phyloP scores from a whole-genome alignment of 495 filamentous ascomycete genomes.

The Neurospora sp. region DNA sequence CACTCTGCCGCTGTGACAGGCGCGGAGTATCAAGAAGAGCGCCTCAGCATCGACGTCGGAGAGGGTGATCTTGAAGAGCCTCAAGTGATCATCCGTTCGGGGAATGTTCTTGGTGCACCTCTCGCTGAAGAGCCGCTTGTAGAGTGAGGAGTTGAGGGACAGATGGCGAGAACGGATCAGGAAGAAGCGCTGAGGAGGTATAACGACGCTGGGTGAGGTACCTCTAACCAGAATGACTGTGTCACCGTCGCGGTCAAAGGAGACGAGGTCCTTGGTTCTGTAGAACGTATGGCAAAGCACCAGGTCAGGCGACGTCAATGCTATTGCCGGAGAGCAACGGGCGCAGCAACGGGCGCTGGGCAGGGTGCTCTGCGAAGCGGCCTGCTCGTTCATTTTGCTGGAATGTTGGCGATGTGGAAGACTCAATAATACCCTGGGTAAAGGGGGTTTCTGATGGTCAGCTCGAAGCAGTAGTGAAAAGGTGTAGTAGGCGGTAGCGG shows the following conservation, averaged over 20 bases:
- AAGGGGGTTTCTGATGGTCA: no score
- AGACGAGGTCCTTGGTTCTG: background rate
- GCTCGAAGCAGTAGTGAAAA: no score
- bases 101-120: background rate
- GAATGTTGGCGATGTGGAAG: background rate
- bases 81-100: background rate
- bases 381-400: background rate
- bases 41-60: background rate
- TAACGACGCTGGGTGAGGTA: background rate
- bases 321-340: background rate
- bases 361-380: background rate
- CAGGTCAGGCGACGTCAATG: background rate
- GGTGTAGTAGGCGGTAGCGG: no score
- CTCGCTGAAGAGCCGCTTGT: background rate
- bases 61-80: background rate
- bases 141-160: background rate
- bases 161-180: background rate
- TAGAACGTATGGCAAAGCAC: background rate
- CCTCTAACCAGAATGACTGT: background rate
- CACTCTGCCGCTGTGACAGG: background rate
- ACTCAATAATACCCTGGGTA: no score
- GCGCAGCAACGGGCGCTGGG: background rate
- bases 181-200: background rate
- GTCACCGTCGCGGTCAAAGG: background rate
- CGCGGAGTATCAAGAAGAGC: background rate